phyloP scores from a whole-genome alignment of 306 rosid species.

The Notholithocarpus densiflorus region DNA sequence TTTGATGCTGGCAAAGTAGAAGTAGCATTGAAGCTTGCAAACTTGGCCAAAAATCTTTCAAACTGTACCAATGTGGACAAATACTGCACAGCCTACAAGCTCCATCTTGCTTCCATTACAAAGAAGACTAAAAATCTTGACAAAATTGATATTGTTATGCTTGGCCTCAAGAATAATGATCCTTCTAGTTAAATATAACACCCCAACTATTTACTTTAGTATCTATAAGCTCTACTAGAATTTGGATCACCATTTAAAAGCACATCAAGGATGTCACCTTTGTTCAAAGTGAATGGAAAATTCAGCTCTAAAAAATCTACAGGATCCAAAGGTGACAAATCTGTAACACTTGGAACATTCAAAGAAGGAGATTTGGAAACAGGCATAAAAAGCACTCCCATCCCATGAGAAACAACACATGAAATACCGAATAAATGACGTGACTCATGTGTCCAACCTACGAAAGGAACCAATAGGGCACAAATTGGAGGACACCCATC shows the following conservation, averaged over 20 bases:
- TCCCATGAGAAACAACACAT: slow-evolving; percentile 21
- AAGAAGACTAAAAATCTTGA: too few species aligned
- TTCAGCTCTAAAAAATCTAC: background rate
- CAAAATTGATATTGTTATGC: too few species aligned
- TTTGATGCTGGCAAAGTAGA: too few species aligned
- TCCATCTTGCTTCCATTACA: too few species aligned
- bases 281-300: slow-evolving; percentile 9
- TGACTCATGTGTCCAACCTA: slow-evolving; percentile 14
- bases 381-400: slow-evolving; percentile 13
- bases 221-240: too few species aligned
- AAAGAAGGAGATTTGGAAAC: background rate
- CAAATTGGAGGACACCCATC: slow-evolving; percentile 10
- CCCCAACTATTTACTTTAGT: too few species aligned
- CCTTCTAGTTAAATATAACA: too few species aligned
- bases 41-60: too few species aligned
- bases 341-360: background rate
- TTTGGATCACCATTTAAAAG: background rate
- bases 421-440: slow-evolving; percentile 15
- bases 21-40: too few species aligned
- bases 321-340: background rate
- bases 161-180: too few species aligned
- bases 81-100: too few species aligned
- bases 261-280: background rate
- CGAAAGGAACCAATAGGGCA: slow-evolving; percentile 30
- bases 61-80: too few species aligned